Conservation (phyloP, 257 asterid species). For the Plectranthus barbatus region DNA sequence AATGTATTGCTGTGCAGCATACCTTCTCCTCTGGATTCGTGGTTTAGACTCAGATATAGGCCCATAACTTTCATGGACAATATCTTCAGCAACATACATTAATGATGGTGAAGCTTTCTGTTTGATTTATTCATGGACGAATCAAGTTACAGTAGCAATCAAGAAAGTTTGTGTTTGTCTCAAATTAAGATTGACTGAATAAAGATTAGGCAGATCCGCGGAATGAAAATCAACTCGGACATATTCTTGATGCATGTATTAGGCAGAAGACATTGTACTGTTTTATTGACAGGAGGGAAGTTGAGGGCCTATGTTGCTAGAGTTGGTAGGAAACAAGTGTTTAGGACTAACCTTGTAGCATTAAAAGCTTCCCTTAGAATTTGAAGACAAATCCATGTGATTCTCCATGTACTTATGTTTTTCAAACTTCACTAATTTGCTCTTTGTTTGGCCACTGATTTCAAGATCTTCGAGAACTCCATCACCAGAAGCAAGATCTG, state of each 20-base stretch:
- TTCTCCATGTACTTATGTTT: neutral
- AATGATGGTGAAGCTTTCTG: too few relatives aligned
- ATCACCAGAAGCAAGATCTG: neutral
- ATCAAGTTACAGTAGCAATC: too few relatives aligned
- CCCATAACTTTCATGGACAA: too few relatives aligned
- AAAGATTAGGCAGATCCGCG: neutral
- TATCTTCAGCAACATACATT: too few relatives aligned
- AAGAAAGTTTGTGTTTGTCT: neutral
- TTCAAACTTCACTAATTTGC: neutral
- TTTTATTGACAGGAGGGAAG: neutral
- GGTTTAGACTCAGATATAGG: too few relatives aligned
- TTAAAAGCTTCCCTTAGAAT: neutral
- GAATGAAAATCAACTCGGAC: neutral
- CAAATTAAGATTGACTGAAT: neutral
- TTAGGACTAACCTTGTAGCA: neutral
- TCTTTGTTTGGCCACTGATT: too few relatives aligned
- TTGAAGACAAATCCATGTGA: constrained; percentile 20
- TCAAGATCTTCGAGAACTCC: neutral
- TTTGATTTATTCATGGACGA: too few relatives aligned
- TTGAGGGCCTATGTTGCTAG: neutral
- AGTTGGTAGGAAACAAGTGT: neutral
- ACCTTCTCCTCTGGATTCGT: too few relatives aligned
- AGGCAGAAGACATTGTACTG: neutral
- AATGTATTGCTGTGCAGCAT: too few relatives aligned
- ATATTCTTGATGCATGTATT: too few relatives aligned